Conservation (phyloP, 176 grass and related monocot genomes). For the Cenchrus purpureus region DNA sequence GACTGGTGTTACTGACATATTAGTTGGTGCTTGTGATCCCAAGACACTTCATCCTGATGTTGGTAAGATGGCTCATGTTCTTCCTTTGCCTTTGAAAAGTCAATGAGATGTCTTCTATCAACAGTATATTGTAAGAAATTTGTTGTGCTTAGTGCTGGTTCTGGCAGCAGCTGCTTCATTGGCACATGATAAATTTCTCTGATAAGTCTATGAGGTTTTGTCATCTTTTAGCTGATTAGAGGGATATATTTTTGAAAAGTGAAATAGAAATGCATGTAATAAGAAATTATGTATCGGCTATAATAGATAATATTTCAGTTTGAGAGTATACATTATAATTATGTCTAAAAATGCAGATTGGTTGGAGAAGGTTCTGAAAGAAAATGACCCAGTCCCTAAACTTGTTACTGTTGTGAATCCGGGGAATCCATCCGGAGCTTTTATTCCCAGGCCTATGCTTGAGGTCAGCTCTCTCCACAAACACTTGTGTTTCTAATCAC, state of each 20-base stretch:
- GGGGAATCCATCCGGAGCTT: slow-evolving; percentile 89
- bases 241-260: background rate
- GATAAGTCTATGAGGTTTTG: background rate
- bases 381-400: slow-evolving; percentile 69
- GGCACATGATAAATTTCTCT: slow-evolving; percentile 16
- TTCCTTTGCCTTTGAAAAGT: background rate
- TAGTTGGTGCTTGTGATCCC: slow-evolving; percentile 73
- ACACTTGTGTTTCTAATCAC: slow-evolving; percentile 7
- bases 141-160: background rate
- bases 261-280: background rate
- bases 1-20: slow-evolving; percentile 88
- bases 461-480: slow-evolving; percentile 50
- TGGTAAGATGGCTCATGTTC: slow-evolving; percentile 46
- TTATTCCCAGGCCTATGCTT: slow-evolving; percentile 68
- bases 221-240: slow-evolving; percentile 6
- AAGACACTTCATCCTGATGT: slow-evolving; percentile 84
- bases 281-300: slow-evolving; percentile 11
- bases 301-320: background rate
- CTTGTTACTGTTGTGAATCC: slow-evolving; percentile 99
- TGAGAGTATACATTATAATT: slow-evolving; percentile 35
- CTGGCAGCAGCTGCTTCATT: background rate
- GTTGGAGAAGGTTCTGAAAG: slow-evolving; percentile 75
- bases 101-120: background rate
- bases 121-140: slow-evolving; percentile 17
- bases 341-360: slow-evolving; percentile 67